Base-by-base conservation (phyloP, 2,329 filamentous ascomycete genomes). In the Alternaria panax region DNA sequence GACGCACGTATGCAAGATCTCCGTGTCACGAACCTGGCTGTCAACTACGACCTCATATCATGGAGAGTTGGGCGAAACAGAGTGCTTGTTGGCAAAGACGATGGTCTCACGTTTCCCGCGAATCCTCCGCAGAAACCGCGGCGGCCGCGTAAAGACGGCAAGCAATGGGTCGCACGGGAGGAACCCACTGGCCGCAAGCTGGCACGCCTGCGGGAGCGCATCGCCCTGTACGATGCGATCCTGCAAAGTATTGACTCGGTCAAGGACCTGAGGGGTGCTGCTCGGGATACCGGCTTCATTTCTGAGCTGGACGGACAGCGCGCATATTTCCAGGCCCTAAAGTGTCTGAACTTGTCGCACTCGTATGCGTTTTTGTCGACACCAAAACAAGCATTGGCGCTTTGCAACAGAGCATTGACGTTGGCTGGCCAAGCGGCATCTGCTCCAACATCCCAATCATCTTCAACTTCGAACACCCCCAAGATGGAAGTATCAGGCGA, bases 1-100 rank as follows among this genome's bases (percentile, higher is more conserved):
- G 94, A 99, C 73, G 81, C 87, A 34, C 88, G 92, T 57, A 93
- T 99, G 88, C 95, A 99, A 79, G 89, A 93, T 69, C 82, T 99
- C 45, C 93, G 97, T 67, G 90, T 99, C 59, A 96, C 93, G 4
- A 90, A 91, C 62, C 96, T 96, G 0, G 93, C 94, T 1, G 92
- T 98, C 57, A 96, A 95, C 78, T 98, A 96, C 77, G 92, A 92
- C 66, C 88, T 97, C 78, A 90, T 99, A 57, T 93, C 92, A 73
- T 98, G 93, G 93, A 87, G 95, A 76, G 92, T 98, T 64, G 94
- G 94, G 25, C 89, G 95, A 47, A 98, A 99, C 78, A 86, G 95
- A 54, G 90, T 97, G 0, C 82, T 99, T 62, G 92, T 92, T 51
- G 93, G 94, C n/a, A 82, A 86, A 7, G 85, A 90, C 54, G 94